A percentile compares a stretch with the other conserved stretches of the same genome.
Conservation (phyloP, 2,329 filamentous ascomycete species). For the Rhytidhysteron rufulum region DNA sequence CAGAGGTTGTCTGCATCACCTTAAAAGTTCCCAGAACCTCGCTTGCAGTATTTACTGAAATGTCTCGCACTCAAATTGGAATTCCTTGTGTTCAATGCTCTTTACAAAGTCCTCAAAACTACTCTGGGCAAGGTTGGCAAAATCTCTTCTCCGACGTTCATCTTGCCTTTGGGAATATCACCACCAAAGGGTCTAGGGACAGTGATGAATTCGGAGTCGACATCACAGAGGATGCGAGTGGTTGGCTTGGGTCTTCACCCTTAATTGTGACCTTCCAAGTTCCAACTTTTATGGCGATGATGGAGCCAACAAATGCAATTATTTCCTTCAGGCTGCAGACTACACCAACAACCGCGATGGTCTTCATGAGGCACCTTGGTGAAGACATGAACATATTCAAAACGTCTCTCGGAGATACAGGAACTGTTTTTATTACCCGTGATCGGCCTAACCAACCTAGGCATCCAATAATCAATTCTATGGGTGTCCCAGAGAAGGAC, state of each 20-base stretch:
- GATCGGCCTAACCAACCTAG: constrained; percentile 20
- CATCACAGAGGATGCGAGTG: constrained; percentile 8
- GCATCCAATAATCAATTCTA: too few species aligned
- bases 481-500: too few species aligned
- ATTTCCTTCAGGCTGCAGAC: constrained; percentile 7
- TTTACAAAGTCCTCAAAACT: constrained; percentile 10
- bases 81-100: constrained; percentile 7
- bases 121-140: constrained; percentile 6
- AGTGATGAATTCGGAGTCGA: constrained; percentile 7
- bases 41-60: constrained; percentile 7
- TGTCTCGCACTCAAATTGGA: constrained; percentile 3
- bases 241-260: constrained; percentile 7
- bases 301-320: not conserved
- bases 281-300: constrained; percentile 3
- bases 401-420: constrained; percentile 4
- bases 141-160: constrained; percentile 11
- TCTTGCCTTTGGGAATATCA: constrained; percentile 9
- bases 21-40: constrained; percentile 10
- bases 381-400: constrained; percentile 5
- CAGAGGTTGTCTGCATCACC: constrained; percentile 11
- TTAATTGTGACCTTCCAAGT: constrained; percentile 13
- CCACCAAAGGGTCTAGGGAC: constrained; percentile 6
- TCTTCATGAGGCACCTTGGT: constrained; percentile 3
- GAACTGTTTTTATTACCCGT: constrained; percentile 22
- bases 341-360: constrained; percentile 3